Evolutionary conservation across 441 rosid genomes (phyloP), one percentile per base, ranked within the genome.

Genomic region (Adansonia madagascariensis): DNA sequence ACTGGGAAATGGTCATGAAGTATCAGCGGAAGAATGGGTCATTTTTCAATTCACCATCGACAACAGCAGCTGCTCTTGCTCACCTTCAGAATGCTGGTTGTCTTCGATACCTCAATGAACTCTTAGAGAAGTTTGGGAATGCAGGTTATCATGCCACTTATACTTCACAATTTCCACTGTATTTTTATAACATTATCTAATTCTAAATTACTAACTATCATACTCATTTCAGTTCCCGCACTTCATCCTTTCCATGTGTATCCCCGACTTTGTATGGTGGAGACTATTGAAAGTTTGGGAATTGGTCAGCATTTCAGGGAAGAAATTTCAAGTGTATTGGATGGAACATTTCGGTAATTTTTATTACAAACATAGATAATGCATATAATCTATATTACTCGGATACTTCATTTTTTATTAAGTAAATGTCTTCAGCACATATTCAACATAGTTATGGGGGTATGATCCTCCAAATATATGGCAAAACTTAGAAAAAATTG

Each of bases 21-120:
- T 87, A 88, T 82, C 94, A 93, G 76, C 84, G 91, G 71, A 86
- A 81, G 79, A 86, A 93, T 24, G 98, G 98, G 0, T 93, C 96
- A 4, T 65, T 95, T 77, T 91, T 90, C 75, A 86, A 92, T 82
- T 93, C 98, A 78, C 98, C 98, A 65, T 89, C 98, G 22, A 71
- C 97, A 80, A 91, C 98, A 60, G 98, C 97, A 41, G 92, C 92
- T 67, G 91, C 94, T 49, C 81, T 88, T 80, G 77, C 76, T 61
- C 90, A 85, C 75, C 81, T 85, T 75, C 84, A 82, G 17, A 85
- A 91, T 76, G 83, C 85, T 64, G 83, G 81, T 4, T 92, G 97
- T 82, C 91, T 91, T 72, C 81, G 41, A 43, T 94, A 94, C 71
- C 91, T 94, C 70, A 78, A 43, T 8, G 81, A 84, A 10, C 81